Evolutionary conservation across 2,329 filamentous ascomycete genomes (phyloP).

Genomic region (Cladobotryum mycophilum): DNA sequence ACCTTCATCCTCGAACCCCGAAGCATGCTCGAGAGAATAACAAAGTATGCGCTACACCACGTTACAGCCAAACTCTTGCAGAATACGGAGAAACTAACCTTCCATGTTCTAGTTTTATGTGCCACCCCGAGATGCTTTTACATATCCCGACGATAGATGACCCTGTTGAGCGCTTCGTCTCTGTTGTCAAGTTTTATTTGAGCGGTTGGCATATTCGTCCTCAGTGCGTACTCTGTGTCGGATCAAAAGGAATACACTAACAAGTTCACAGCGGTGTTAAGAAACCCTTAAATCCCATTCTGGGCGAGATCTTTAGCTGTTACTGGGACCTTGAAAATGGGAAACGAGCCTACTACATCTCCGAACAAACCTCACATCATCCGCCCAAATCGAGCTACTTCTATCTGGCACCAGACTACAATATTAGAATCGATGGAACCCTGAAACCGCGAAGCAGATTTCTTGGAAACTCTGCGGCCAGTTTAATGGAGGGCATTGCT

Average conservation of each 20-base stretch:
- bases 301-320: conserved; percentile 90
- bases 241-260: conserved; percentile 16
- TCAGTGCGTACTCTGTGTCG: conserved; percentile 54
- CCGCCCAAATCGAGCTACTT: conserved; percentile 99
- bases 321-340: conserved; percentile 89
- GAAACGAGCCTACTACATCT: conserved; percentile 88
- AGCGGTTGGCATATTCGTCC: conserved; percentile 99
- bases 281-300: conserved; percentile 93
- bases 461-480: conserved; percentile 92
- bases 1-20: conserved; percentile 97
- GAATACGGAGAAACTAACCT: background rate
- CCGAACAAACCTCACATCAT: conserved; percentile 96
- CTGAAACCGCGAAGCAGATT: conserved; percentile 94
- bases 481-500: conserved; percentile 95
- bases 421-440: conserved; percentile 92
- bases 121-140: conserved; percentile 91
- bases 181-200: conserved; percentile 95
- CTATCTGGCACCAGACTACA: conserved; percentile 89
- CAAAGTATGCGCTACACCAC: conserved; percentile 61
- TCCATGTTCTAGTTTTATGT: conserved; percentile 75
- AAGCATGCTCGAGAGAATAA: conserved; percentile 97
- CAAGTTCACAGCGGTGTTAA: conserved; percentile 70
- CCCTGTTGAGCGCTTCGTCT: conserved; percentile 81
- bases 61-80: background rate
- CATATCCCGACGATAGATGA: conserved; percentile 84